Conservation (phyloP, 192 early-diverging fungal species). For the Linnemannia schmuckeri region DNA sequence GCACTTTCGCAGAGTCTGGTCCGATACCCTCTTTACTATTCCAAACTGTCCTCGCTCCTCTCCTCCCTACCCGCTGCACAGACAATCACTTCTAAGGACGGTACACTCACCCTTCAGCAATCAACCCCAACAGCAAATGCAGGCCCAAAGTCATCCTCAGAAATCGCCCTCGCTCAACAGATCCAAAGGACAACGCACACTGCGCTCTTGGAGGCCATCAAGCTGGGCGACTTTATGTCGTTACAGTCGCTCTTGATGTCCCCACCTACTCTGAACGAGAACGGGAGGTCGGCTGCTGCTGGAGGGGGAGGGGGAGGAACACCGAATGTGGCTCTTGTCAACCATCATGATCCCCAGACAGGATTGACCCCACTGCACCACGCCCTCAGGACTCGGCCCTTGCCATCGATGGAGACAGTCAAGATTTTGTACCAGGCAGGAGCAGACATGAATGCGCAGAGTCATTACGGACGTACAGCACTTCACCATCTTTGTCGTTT, state of each 20-base stretch:
- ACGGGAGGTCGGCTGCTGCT: not conserved
- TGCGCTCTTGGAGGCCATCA: conserved; percentile 70
- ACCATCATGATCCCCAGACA: conserved; percentile 66
- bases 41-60: conserved; percentile 62
- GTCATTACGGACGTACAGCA: conserved; percentile 65
- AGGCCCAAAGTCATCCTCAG: conserved; percentile 20
- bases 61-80: conserved; percentile 50
- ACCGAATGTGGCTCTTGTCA: conserved; percentile 44
- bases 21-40: conserved; percentile 61
- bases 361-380: conserved; percentile 74
- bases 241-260: conserved; percentile 63
- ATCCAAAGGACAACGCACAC: conserved; percentile 58
- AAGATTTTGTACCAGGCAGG: conserved; percentile 66
- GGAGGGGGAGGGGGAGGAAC: conserved; percentile 8
- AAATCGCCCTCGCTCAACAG: conserved; percentile 25
- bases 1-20: conserved; percentile 47
- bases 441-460: conserved; percentile 67
- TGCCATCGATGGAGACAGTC: conserved; percentile 66
- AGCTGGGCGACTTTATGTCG: conserved; percentile 66
- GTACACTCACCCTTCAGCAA: conserved; percentile 19
- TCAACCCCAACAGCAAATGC: not conserved
- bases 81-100: conserved; percentile 12
- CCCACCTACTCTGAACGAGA: conserved; percentile 44
- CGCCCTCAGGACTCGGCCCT: conserved; percentile 67
- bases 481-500: conserved; percentile 65